These are phyloP conservation scores for Hymenoscyphus fraxineus DNA, from an alignment of 2,329 filamentous ascomycete genomes.

Conservation along the genomic window DNA sequence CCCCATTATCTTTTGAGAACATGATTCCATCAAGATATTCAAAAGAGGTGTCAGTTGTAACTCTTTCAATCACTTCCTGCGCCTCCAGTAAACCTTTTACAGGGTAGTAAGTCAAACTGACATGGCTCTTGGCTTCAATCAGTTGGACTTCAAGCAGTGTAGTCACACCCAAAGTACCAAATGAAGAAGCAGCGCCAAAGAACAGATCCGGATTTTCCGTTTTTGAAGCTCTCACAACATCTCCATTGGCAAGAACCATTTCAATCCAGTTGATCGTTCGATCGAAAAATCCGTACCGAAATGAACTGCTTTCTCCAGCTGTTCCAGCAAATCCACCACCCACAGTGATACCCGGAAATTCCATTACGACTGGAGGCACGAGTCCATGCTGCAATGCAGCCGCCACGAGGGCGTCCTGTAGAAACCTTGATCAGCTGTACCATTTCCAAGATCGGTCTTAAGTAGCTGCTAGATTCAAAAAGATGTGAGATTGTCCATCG, in stretches of 20 bases:
- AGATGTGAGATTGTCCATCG: no score
- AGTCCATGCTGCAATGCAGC: slow-evolving; percentile 52
- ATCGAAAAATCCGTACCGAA: slow-evolving; percentile 63
- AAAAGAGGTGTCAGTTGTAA: slow-evolving; percentile 27
- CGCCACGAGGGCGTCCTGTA: slow-evolving; percentile 50
- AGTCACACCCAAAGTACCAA: slow-evolving; percentile 57
- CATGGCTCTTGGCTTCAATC: slow-evolving; percentile 48
- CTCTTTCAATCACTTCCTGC: slow-evolving; percentile 38
- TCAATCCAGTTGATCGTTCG: slow-evolving; percentile 58
- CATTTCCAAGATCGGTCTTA: no score
- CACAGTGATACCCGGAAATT: slow-evolving; percentile 65
- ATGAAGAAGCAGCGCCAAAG: slow-evolving; percentile 53
- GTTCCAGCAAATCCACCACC: slow-evolving; percentile 65
- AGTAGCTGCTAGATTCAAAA: no score
- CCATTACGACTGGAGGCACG: slow-evolving; percentile 63
- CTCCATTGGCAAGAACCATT: slow-evolving; percentile 57
- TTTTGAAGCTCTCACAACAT: slow-evolving; percentile 46
- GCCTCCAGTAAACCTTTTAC: slow-evolving; percentile 41
- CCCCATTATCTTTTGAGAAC: slow-evolving; percentile 41
- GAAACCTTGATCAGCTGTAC: no score
- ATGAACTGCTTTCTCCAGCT: slow-evolving; percentile 62
- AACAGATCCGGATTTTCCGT: slow-evolving; percentile 52
- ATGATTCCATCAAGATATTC: slow-evolving; percentile 62
- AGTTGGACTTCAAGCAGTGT: slow-evolving; percentile 57
- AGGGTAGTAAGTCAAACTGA: slow-evolving; percentile 53